Evolutionary conservation across 768 basidiomycete species (phyloP).

Genomic region (Hygrophorus russula): DNA sequence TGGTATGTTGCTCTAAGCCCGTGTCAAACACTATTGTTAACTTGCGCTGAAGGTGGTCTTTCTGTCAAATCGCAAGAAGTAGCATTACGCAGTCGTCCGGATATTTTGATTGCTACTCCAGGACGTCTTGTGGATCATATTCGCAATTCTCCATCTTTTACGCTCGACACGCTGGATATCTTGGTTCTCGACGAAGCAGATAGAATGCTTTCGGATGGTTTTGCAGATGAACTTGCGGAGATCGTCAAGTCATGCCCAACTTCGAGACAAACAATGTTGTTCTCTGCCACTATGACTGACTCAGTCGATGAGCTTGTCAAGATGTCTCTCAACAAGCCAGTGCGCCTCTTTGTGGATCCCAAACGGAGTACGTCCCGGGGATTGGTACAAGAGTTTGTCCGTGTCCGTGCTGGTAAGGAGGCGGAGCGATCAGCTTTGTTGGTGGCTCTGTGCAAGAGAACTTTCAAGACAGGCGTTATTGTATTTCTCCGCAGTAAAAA

Average conservation of each 20-base stretch:
- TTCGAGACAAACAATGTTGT: conserved; percentile 94
- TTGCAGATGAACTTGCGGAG: conserved; percentile 88
- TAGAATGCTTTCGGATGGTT: conserved; percentile 92
- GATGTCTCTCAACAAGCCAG: conserved; percentile 87
- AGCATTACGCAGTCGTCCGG: conserved; percentile 76
- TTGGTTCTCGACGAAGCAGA: conserved; percentile 97
- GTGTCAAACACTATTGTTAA: conserved; percentile 6
- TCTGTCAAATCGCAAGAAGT: conserved; percentile 89
- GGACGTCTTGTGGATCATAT: conserved; percentile 97
- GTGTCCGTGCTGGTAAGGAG: conserved; percentile 75
- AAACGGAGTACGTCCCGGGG: conserved; percentile 79
- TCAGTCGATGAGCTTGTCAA: conserved; percentile 88
- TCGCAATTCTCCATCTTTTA: conserved; percentile 89
- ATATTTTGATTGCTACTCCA: conserved; percentile 92
- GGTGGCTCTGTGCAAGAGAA: conserved; percentile 75
- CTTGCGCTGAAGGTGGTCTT: conserved; percentile 49
- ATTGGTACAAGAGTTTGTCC: conserved; percentile 89
- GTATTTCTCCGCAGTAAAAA: conserved; percentile 96
- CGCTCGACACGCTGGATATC: conserved; percentile 85
- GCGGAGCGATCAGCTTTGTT: conserved; percentile 68
- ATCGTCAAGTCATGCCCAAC: conserved; percentile 84
- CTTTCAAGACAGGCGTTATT: conserved; percentile 76
- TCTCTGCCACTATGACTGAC: conserved; percentile 99
- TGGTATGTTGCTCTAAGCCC: conserved; percentile 36
- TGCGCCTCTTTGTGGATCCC: conserved; percentile 91